phyloP scores from a whole-genome alignment of 257 asterid species.

The Primulina eburnea region DNA sequence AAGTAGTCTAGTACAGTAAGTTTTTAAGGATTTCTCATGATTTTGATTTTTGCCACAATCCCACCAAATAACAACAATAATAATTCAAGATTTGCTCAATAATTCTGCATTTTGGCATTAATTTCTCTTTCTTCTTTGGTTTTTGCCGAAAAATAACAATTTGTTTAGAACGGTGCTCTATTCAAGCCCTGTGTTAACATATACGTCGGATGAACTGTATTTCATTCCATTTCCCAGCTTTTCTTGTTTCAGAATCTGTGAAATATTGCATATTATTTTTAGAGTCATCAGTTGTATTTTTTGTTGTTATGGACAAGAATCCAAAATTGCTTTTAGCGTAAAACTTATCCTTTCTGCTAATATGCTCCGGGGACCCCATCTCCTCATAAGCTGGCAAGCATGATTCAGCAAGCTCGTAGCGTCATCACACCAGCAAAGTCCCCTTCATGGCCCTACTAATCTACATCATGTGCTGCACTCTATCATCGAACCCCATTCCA shows the following conservation, averaged over 20 bases:
- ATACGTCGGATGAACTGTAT: background rate
- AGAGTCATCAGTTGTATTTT: background rate
- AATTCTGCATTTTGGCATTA: slow-evolving; percentile 7
- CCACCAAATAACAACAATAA: background rate
- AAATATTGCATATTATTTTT: no score
- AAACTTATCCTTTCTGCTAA: background rate
- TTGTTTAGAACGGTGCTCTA: background rate
- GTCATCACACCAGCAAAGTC: slow-evolving; percentile 21
- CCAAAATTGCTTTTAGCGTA: slow-evolving; percentile 6
- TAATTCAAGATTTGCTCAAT: slow-evolving; percentile 19
- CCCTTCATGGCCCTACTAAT: slow-evolving; percentile 3
- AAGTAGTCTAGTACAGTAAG: background rate
- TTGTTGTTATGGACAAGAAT: slow-evolving; percentile 27
- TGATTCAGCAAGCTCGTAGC: background rate
- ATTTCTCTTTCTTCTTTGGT: no score
- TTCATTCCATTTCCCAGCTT: background rate
- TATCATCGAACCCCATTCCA: slow-evolving; percentile 24
- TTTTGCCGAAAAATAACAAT: no score
- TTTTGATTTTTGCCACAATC: background rate
- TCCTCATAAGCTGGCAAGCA: slow-evolving; percentile 26
- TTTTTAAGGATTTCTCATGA: slow-evolving; percentile 3
- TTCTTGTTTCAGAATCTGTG: slow-evolving; percentile 6
- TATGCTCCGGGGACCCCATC: background rate
- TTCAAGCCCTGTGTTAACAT: background rate
- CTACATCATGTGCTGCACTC: slow-evolving; percentile 9